Evolutionary conservation across 139 green algal genomes (phyloP), one percentile per base, ranked within the genome.

Genomic region (Chlamydomonas asymmetrica): DNA sequence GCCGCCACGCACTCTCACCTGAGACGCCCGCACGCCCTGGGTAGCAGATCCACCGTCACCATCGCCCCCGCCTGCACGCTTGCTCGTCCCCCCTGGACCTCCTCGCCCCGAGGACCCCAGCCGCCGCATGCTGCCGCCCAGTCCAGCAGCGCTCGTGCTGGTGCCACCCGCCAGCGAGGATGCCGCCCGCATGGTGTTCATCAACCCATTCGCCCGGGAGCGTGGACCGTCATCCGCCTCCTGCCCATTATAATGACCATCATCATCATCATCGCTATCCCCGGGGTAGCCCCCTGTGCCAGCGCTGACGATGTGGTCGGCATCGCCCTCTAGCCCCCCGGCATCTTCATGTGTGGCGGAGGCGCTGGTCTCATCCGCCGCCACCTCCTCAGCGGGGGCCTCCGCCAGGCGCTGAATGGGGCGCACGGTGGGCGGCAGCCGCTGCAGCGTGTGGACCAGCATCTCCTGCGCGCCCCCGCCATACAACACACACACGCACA

Each of bases 341-440:
- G 16, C 56, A 0, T 9, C 52, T 10, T 76, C 71, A n/a, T n/a
- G n/a, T n/a, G n/a, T n/a, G n/a, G n/a, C n/a, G n/a, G n/a, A n/a
- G n/a, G n/a, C n/a, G n/a, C n/a, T n/a, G n/a, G 50, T 35, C 4
- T 80, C 63, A 38, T 66, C 63, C 20, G 56, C 63, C 38, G 62
- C n/a, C 39, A 67, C 40, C 56, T 85, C 63, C 31, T 81, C 80
- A 32, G 68, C 54, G 4, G 62, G 8, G 40, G 71, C 7, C 71
- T 69, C 71, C 22, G 41, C 32, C 43, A 41, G 41, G 5, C 59
- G 59, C 31, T 41, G n/a, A 4, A 69, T 13, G n/a, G 59, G 71
- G 59, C 71, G 71, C 40, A 66, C 54, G 4, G 22, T 43, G 32
- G 69, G 41, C 59, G 43, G 59, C 43, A 77, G 59, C 5, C 71